These are phyloP conservation scores for Aspergillus aculeatus DNA, from an alignment of 2,329 filamentous ascomycete genomes.

Conservation along the genomic window DNA sequence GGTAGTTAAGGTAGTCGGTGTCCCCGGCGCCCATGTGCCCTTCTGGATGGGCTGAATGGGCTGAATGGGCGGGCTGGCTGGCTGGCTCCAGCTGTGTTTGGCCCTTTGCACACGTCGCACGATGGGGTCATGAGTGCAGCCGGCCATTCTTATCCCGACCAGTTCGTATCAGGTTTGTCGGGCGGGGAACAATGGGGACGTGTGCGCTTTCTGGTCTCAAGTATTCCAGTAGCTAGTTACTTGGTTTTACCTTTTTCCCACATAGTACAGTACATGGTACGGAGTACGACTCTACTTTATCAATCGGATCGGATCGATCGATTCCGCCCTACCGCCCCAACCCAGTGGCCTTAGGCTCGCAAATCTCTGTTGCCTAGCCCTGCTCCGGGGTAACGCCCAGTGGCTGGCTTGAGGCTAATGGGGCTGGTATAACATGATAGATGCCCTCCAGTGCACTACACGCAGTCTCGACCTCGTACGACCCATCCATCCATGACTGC, in stretches of 20 bases:
- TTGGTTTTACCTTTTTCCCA: no score
- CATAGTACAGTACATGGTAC: no score
- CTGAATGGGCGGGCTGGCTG: background rate
- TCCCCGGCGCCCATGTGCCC: constrained; percentile 4
- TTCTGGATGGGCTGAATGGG: background rate
- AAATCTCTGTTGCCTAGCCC: background rate
- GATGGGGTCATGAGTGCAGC: constrained; percentile 7
- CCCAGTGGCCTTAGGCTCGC: constrained; percentile 5
- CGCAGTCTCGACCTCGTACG: background rate
- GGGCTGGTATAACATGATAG: background rate
- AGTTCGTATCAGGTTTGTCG: background rate
- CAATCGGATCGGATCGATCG: constrained; percentile 14
- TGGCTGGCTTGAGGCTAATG: background rate
- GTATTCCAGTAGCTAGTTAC: no score
- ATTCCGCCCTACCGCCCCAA: constrained; percentile 12
- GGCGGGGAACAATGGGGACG: background rate
- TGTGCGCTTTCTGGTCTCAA: no score
- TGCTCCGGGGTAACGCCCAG: background rate
- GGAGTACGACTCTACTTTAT: background rate
- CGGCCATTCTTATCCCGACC: background rate
- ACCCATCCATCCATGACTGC: background rate
- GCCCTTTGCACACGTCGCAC: constrained; percentile 7
- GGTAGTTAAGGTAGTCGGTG: background rate
- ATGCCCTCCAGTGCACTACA: background rate
- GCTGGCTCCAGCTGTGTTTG: background rate